Percentiles rank a stretch among this genome's conserved stretches.
Conservation (phyloP, 2,329 filamentous ascomycete genomes). For the Aspergillaceae sp. region DNA sequence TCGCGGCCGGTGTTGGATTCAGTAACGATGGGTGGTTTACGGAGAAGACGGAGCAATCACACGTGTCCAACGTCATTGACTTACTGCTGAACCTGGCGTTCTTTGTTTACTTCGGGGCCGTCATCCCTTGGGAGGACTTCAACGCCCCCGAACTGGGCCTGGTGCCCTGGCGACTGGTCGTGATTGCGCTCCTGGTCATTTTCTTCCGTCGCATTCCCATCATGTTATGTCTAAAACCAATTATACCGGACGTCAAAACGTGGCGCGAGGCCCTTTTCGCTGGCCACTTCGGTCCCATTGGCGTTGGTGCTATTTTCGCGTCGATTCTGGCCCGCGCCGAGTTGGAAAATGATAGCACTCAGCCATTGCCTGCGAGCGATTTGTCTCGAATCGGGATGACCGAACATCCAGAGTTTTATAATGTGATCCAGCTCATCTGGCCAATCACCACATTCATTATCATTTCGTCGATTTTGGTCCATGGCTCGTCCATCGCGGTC, state of each 20-base stretch:
- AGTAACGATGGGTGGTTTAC: constrained; percentile 99
- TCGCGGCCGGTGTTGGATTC: constrained; percentile 94
- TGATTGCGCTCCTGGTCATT: constrained; percentile 86
- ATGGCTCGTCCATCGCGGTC: constrained; percentile 95
- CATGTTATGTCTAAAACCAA: constrained; percentile 81
- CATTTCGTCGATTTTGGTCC: constrained; percentile 85
- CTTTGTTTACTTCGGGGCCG: constrained; percentile 95
- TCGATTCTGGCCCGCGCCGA: constrained; percentile 91
- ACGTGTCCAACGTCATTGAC: constrained; percentile 99
- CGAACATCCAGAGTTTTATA: constrained; percentile 45
- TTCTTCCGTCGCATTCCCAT: constrained; percentile 93
- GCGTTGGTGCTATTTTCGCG: constrained; percentile 92
- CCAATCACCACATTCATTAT: constrained; percentile 92
- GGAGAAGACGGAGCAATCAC: constrained; percentile 95
- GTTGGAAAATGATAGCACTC: constrained; percentile 65
- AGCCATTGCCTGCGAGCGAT: constrained; percentile 60
- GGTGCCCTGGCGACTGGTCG: constrained; percentile 80
- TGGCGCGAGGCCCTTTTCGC: constrained; percentile 97
- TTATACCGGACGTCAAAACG: constrained; percentile 95
- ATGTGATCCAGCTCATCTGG: constrained; percentile 81
- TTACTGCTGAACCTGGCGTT: constrained; percentile 93
- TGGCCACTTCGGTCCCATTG: constrained; percentile 94
- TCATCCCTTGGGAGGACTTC: constrained; percentile 92
- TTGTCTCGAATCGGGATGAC: constrained; percentile 38
- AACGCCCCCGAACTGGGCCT: constrained; percentile 67